Evolutionary conservation across 208 protist species (phyloP).

Genomic region (Tritrichomonas foetus): DNA sequence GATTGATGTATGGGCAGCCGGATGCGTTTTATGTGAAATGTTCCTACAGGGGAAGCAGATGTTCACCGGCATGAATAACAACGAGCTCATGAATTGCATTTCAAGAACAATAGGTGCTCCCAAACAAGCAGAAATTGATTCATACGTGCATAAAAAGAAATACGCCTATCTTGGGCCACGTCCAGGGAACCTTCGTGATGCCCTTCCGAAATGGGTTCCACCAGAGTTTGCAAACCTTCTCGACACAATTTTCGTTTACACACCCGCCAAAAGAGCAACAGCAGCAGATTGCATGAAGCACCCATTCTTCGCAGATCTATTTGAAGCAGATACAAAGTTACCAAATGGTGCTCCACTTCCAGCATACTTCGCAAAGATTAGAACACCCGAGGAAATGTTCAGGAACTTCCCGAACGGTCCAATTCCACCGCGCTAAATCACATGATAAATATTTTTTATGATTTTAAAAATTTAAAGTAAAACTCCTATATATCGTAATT

Average conservation of each 20-base stretch:
- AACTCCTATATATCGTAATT: no score
- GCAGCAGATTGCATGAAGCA: constrained; percentile 23
- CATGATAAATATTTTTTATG: no score
- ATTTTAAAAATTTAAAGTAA: no score
- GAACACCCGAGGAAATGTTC: constrained; percentile 31
- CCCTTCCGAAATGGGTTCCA: not conserved
- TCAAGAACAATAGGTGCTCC: not conserved
- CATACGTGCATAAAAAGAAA: not conserved
- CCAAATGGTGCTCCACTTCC: not conserved
- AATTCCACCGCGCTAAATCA: not conserved
- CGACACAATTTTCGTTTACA: not conserved
- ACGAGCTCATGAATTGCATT: not conserved
- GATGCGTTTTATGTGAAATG: not conserved
- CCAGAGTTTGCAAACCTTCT: not conserved
- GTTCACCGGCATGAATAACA: not conserved
- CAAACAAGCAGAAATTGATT: not conserved
- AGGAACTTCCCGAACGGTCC: not conserved
- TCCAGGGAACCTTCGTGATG: not conserved
- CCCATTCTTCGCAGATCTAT: constrained; percentile 29
- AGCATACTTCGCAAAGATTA: not conserved
- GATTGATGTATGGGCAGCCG: constrained; percentile 11
- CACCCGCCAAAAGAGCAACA: not conserved
- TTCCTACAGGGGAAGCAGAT: not conserved
- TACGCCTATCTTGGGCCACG: not conserved
- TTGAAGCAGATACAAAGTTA: not conserved